These are phyloP conservation scores for Didymella keratinophila DNA, from an alignment of 2,329 filamentous ascomycete genomes.

Conservation along the genomic window DNA sequence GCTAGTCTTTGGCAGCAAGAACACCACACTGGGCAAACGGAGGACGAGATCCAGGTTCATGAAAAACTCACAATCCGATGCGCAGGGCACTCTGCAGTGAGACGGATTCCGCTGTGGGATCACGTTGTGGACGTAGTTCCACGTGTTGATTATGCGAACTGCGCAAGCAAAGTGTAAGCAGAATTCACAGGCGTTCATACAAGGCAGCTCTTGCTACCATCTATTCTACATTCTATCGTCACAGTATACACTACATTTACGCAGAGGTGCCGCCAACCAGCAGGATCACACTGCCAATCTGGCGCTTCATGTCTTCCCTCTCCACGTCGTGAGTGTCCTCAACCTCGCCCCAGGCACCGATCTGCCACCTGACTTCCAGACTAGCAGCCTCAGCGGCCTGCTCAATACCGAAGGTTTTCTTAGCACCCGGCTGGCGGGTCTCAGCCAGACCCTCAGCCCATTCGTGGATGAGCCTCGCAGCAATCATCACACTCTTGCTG, in stretches of 20 bases:
- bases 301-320: constrained; percentile 84
- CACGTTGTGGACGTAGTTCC: no score
- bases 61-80: no score
- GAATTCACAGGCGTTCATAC: no score
- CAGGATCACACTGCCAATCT: constrained; percentile 86
- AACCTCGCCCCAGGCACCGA: constrained; percentile 90
- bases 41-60: no score
- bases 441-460: constrained; percentile 80
- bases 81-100: no score
- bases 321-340: constrained; percentile 98
- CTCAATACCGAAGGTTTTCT: constrained; percentile 74
- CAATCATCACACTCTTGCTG: constrained; percentile 84
- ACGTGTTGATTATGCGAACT: no score
- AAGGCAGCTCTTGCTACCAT: constrained; percentile 1
- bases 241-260: constrained; percentile 6
- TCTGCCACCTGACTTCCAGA: constrained; percentile 91
- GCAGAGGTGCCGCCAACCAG: constrained; percentile 64
- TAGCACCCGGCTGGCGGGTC: constrained; percentile 53
- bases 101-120: no score
- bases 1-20: no score
- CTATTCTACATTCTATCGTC: constrained; percentile 13
- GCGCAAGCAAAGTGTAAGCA: no score
- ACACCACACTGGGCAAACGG: no score
- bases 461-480: constrained; percentile 78
- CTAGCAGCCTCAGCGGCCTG: constrained; percentile 80